Percentiles rank a stretch among this genome's conserved stretches.
Evolutionary conservation across 768 basidiomycete genomes (phyloP).

Genomic region (Lentinula guzmanii): DNA sequence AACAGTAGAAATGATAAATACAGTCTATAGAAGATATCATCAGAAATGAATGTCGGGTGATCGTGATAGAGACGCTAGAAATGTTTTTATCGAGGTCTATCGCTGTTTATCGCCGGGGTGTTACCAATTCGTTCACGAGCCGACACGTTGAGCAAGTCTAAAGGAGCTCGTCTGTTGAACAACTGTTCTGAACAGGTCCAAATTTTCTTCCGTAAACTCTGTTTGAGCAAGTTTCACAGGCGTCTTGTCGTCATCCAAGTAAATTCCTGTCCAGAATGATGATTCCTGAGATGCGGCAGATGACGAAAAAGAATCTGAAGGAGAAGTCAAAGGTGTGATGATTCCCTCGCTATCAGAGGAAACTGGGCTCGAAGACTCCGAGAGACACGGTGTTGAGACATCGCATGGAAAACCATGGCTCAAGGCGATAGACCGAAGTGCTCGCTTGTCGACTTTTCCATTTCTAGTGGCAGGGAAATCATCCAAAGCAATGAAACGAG

Average conservation of each 20-base stretch:
- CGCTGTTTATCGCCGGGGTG: too few species aligned
- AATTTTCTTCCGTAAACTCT: background rate
- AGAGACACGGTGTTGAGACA: background rate
- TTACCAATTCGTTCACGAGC: background rate
- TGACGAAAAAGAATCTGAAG: background rate
- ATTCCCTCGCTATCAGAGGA: constrained; percentile 3
- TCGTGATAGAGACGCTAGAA: too few species aligned
- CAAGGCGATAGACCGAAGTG: constrained; percentile 9
- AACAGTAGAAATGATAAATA: too few species aligned
- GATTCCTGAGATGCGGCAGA: background rate
- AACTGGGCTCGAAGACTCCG: background rate
- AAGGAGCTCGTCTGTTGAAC: background rate
- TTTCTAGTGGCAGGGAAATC: constrained; percentile 36
- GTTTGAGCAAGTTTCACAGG: background rate
- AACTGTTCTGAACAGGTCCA: background rate
- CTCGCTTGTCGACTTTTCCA: constrained; percentile 34
- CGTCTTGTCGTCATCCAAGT: background rate
- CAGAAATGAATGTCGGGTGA: too few species aligned
- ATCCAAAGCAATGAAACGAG: constrained; percentile 27
- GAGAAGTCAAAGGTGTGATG: background rate
- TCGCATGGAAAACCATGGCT: background rate
- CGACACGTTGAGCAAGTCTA: background rate
- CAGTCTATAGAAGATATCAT: too few species aligned
- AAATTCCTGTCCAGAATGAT: background rate
- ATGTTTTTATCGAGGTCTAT: too few species aligned